Evolutionary conservation across 2,329 filamentous ascomycete genomes (phyloP), one percentile per base, ranked within the genome.

Genomic region (Botrytis galanthina): DNA sequence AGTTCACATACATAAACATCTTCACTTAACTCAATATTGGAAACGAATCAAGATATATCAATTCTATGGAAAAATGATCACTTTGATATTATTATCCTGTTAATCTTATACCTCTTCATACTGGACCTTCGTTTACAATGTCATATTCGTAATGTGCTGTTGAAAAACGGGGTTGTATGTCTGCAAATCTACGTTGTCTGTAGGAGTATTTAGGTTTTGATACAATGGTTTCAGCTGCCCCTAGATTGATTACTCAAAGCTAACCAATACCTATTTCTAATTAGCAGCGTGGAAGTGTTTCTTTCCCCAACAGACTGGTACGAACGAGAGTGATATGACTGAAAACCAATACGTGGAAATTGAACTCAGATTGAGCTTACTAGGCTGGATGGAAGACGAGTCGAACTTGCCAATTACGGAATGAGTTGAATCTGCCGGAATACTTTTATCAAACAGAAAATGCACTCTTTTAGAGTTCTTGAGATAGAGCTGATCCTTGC

Each of bases 1-100:
- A 16, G 20, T 39, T 54, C 6, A n/a, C 26, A 54, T n/a, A n/a
- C 26, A 54, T n/a, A 12, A 16, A 61, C 32, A 16, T 18, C 12
- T 39, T 61, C 59, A 16, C 29, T 37, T 39, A 16, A 8, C 14
- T 16, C 10, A 16, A 16, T 37, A 37, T 39, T 37, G 4, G 1
- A 37, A 61, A 37, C 26, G 10, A 16, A 8, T 16, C 8, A 18
- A 44, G 16, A n/a, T 37, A 61, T 26, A 0, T 7, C 32, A 22
- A 20, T 14, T n/a, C 10, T 16, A 16, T 37, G 20, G 22, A 37
- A 7, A 0, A 4, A 8, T 14, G 22, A 14, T 12, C 0, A 1
- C 10, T 61, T 61, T 4, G 5, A 14, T n/a, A 9, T 37, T 22
- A 14, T 16, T 9, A 14, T 37, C 16, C 12, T 7, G 0, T 5